phyloP scores from a whole-genome alignment of 192 early-diverging fungal species.

The Podochytrium sp. region DNA sequence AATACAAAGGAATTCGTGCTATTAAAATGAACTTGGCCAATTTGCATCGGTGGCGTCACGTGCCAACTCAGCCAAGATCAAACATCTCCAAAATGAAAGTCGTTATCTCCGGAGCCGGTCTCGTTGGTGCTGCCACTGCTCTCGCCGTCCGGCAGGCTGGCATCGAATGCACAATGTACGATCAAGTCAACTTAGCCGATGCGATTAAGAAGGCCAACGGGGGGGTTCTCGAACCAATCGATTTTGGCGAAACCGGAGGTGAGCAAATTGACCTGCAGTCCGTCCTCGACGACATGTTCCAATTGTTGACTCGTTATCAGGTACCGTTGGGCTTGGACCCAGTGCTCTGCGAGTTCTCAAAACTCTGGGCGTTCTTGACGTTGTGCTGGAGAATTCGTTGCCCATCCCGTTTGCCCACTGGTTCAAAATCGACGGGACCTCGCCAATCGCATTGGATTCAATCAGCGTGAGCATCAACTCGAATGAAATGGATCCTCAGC shows the following conservation, averaged over 20 bases:
- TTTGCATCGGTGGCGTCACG: too few species aligned
- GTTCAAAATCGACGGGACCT: neutral
- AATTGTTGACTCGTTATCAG: too few species aligned
- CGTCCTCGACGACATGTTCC: too few species aligned
- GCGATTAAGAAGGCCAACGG: neutral
- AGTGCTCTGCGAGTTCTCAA: slow-evolving; percentile 8
- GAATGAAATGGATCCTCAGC: neutral
- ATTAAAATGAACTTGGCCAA: too few species aligned
- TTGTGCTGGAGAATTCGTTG: neutral
- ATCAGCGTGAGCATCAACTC: neutral
- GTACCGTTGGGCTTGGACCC: slow-evolving; percentile 13
- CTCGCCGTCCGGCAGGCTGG: neutral
- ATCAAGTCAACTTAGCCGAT: neutral
- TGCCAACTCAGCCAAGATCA: too few species aligned
- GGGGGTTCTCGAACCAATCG: neutral
- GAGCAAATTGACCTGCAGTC: too few species aligned
- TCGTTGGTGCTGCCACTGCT: slow-evolving; percentile 1
- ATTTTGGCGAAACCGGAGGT: slow-evolving; percentile 18
- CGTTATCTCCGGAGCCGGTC: neutral
- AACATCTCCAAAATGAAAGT: slow-evolving; percentile 1
- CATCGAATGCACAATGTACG: neutral
- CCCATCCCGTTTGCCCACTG: neutral
- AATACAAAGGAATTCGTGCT: too few species aligned
- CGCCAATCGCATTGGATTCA: neutral
- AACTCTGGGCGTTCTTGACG: slow-evolving; percentile 20